These are phyloP conservation scores for Syzygium jambos DNA, from an alignment of 345 rosid genomes.

Conservation along the genomic window DNA sequence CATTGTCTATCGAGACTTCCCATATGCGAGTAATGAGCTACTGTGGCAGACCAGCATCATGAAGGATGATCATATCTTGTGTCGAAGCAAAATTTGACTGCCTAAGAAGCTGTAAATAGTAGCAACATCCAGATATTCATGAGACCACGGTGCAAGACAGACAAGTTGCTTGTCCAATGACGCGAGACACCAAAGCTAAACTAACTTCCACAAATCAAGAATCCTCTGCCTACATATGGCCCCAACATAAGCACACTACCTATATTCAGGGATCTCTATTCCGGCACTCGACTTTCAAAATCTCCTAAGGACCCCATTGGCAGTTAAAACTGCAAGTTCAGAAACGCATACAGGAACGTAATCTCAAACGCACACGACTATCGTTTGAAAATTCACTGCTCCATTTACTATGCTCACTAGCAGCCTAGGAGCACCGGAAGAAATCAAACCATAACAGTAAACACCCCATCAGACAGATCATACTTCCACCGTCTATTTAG, in stretches of 20 bases:
- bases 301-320: neutral
- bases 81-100: neutral
- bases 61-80: neutral
- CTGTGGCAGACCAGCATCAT: neutral
- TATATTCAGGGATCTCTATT: neutral
- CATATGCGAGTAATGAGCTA: neutral
- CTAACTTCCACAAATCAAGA: neutral
- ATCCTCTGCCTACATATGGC: neutral
- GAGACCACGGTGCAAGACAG: neutral
- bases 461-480: neutral
- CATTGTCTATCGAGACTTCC: neutral
- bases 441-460: neutral
- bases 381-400: neutral
- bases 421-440: neutral
- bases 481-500: neutral
- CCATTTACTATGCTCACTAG: neutral
- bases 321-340: neutral
- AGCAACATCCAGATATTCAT: neutral
- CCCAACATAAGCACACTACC: neutral
- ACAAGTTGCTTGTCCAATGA: neutral
- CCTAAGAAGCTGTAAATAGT: neutral
- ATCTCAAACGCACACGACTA: neutral
- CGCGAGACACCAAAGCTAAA: neutral
- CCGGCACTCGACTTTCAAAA: neutral
- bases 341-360: neutral